Base-by-base conservation (phyloP, 2,329 filamentous ascomycete species). In the Fusarium bulbicola region DNA sequence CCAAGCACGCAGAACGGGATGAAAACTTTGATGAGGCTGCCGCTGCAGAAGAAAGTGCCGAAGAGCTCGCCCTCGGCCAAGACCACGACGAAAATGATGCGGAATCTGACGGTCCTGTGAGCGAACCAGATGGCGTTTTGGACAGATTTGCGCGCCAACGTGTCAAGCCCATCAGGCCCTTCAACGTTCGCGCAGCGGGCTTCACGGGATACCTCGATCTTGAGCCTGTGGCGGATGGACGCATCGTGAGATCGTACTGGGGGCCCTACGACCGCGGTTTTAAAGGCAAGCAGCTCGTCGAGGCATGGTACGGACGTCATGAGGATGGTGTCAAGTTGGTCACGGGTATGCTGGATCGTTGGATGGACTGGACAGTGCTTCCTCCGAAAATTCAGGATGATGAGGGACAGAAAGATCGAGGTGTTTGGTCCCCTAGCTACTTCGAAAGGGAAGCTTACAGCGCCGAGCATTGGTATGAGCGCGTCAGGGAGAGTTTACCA, bases 231-330 rank as follows among this genome's bases (percentile, higher is more conserved):
- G 79, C 80, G 1, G 81, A 82, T 47, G 80, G 77, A 5, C 77
- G 77, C 58, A 75, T 80, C 42, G 75, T 78, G 56, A 80, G 79
- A 60, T 78, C 77, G 46, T 82, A 83, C 69, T 74, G 79, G 59
- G 82, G 82, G 13, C 80, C 80, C 3, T 84, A 82, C 58, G 80
- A 82, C 37, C 75, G 80, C 12, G 71, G 76, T 4, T 74, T 81
- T 20, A 80, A 81, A 42, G 79, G 80, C 24, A 77, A 79, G 12
- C 73, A 78, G 5, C 78, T 83, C 12, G 68, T 85, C 15, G 79
- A 82, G 32, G 77, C 81, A 37, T 83, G 85, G 80, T 87, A 85
- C 70, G 85, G 85, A 3, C 82, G 84, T 0, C 80, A 81, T 30
- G 76, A 77, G 34, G 74, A 79, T 13, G 76, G 79, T 13, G 76